A percentile compares a stretch with the other conserved stretches of the same genome.
Conservation (phyloP, 306 rosid genomes). For the Vachellia pachyceras region DNA sequence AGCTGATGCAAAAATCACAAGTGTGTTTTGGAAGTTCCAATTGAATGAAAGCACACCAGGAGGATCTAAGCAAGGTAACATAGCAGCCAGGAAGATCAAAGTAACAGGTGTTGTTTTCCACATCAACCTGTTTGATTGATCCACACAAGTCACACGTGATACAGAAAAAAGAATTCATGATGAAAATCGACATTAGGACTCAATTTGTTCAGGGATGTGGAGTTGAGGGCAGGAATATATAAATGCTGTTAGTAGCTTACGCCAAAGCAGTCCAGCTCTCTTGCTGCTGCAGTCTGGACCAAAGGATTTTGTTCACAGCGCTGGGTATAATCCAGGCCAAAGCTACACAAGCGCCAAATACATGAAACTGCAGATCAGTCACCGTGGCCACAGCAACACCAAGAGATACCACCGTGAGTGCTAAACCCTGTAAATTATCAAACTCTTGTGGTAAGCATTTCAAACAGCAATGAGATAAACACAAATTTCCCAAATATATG, state of each 20-base stretch:
- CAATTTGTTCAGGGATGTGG: not conserved
- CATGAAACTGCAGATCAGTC: constrained; percentile 78
- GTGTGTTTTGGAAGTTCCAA: constrained; percentile 67
- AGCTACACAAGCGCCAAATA: constrained; percentile 81
- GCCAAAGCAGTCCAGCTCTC: constrained; percentile 91
- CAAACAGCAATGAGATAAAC: not conserved
- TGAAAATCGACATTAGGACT: constrained; percentile 12
- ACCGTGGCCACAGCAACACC: constrained; percentile 89
- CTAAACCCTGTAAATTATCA: constrained; percentile 64
- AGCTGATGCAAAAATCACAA: constrained; percentile 68
- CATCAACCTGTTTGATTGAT: constrained; percentile 70
- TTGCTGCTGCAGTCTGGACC: constrained; percentile 88
- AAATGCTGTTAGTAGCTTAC: constrained; percentile 45
- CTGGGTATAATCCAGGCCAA: constrained; percentile 89
- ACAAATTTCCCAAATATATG: not conserved
- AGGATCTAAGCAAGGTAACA: constrained; percentile 84
- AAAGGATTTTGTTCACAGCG: constrained; percentile 81
- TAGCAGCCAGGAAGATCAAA: constrained; percentile 62
- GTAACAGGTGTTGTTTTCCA: constrained; percentile 93
- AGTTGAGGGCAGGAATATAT: not conserved
- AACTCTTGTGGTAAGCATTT: constrained; percentile 14
- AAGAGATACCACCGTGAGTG: constrained; percentile 71
- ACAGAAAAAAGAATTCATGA: not conserved
- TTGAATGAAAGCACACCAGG: constrained; percentile 72
- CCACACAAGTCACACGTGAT: constrained; percentile 36